Evolutionary conservation across 495 filamentous ascomycete species (phyloP).

Genomic region (Neurospora intermedia): DNA sequence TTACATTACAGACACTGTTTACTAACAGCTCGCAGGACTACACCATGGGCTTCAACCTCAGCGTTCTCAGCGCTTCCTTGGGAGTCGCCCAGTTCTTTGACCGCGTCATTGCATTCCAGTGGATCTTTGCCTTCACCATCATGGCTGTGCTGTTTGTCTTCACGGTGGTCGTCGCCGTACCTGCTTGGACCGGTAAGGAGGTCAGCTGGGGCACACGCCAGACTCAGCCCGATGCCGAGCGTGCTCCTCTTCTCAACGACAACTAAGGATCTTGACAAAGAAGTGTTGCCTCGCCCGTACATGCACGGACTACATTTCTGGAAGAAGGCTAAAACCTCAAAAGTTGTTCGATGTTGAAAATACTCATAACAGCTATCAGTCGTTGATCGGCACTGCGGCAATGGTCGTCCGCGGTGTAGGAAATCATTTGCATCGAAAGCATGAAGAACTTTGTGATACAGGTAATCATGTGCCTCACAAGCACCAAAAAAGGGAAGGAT

Average conservation of each 20-base stretch:
- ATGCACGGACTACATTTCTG: neutral
- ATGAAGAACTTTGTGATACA: neutral
- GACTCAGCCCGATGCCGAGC: constrained; percentile 33
- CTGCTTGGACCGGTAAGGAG: constrained; percentile 48
- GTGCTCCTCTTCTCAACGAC: constrained; percentile 40
- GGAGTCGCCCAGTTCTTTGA: constrained; percentile 64
- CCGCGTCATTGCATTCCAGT: constrained; percentile 67
- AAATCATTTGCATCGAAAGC: neutral
- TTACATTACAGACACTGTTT: too few species aligned
- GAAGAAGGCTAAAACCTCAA: neutral
- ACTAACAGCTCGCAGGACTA: constrained; percentile 46
- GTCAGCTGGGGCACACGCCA: constrained; percentile 21
- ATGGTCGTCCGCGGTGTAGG: neutral
- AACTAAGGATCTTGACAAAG: constrained; percentile 7
- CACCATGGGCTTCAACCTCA: constrained; percentile 68
- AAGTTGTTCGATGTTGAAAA: neutral
- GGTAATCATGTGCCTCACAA: neutral
- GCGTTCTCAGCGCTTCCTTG: constrained; percentile 60
- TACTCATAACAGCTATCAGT: neutral
- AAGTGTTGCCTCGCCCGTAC: neutral
- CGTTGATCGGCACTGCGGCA: neutral
- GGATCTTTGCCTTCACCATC: constrained; percentile 83
- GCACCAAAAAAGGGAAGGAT: neutral
- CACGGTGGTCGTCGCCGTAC: constrained; percentile 52
- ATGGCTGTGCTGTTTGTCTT: constrained; percentile 61